Evolutionary conservation across 257 asterid genomes (phyloP), one percentile per base, ranked within the genome.

Genomic region (Pogostemon cablin): DNA sequence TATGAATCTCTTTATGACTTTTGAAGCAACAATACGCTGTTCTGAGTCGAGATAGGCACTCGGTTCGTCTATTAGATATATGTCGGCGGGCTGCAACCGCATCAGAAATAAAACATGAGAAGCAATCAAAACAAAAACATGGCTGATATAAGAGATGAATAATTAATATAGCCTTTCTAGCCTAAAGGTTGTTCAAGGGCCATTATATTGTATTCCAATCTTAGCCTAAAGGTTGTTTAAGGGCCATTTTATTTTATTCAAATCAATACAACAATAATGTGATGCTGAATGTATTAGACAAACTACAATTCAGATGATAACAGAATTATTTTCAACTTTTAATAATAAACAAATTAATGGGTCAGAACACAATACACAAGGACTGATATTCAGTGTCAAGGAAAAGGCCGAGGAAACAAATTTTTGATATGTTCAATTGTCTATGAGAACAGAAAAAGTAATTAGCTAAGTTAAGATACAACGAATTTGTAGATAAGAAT

Each of bases 21-120:
- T 95, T 34, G 99, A 87, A 72, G 99, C 99, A 64, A 95, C 98
- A 69, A 95, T 95, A 73, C 98, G 96, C 81, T 95, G 99, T 91
- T 95, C 99, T 3, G 99, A 95, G 79, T 95, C 99, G 4, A 95
- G 97, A 83, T 95, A 95, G 4, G 99, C 98, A 86, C 99, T 95
- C 4, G 97, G 99, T 66, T 95, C 99, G 43, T 95, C 98, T 53
- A 95, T 95, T 55, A 95, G 72, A 78, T 95, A 95, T 72, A 95
- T 91, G 79, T 95, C 98, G 37, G 99, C 99, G 53, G 99, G 99
- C 99, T 91, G 95, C 85, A 69, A 37, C 47, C 77, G 77, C 62
- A 78, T 59, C 39, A 73, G 44, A 58, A 60, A 40, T 47, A 17
- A 38, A 52, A 59, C 4, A 32, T 43, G 46, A 69, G 12, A 32